phyloP scores from a whole-genome alignment of 345 rosid species.

The Euphorbia peplus region DNA sequence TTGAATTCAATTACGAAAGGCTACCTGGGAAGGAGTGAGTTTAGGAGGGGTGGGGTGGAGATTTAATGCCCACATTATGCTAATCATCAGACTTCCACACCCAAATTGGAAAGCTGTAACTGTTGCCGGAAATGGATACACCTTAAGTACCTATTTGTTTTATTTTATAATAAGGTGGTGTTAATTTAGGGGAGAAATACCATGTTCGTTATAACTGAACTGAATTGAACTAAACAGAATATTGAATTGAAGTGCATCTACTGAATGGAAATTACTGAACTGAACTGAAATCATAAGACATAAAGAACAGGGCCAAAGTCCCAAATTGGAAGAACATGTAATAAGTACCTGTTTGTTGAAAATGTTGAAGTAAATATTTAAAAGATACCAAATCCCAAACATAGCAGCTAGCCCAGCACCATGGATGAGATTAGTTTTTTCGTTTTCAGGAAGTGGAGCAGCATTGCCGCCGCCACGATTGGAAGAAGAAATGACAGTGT shows the following conservation, averaged over 20 bases:
- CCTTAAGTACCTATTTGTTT: constrained; percentile 66
- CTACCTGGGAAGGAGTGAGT: constrained; percentile 63
- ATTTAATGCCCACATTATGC: constrained; percentile 64
- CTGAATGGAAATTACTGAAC: too few relatives aligned
- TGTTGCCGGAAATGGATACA: constrained; percentile 78
- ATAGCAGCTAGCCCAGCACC: constrained; percentile 45
- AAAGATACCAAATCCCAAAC: constrained; percentile 67
- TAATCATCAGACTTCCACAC: constrained; percentile 60
- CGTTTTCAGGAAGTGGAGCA: constrained; percentile 40
- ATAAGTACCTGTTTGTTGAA: constrained; percentile 77
- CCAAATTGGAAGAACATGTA: too few relatives aligned
- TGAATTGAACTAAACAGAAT: too few relatives aligned
- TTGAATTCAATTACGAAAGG: too few relatives aligned
- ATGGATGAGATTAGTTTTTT: constrained; percentile 18
- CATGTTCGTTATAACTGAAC: too few relatives aligned
- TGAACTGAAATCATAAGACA: too few relatives aligned
- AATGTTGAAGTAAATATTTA: constrained; percentile 73
- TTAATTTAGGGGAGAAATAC: too few relatives aligned
- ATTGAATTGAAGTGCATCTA: too few relatives aligned
- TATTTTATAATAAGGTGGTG: too few relatives aligned
- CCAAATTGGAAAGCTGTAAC: constrained; percentile 75
- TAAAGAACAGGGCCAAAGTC: too few relatives aligned
- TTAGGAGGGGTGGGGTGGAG: constrained; percentile 63
- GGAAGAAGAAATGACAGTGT: not conserved
- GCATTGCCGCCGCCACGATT: constrained; percentile 34